These are phyloP conservation scores for Mycothermus thermophilus DNA, from an alignment of 495 filamentous ascomycete genomes.

Conservation along the genomic window DNA sequence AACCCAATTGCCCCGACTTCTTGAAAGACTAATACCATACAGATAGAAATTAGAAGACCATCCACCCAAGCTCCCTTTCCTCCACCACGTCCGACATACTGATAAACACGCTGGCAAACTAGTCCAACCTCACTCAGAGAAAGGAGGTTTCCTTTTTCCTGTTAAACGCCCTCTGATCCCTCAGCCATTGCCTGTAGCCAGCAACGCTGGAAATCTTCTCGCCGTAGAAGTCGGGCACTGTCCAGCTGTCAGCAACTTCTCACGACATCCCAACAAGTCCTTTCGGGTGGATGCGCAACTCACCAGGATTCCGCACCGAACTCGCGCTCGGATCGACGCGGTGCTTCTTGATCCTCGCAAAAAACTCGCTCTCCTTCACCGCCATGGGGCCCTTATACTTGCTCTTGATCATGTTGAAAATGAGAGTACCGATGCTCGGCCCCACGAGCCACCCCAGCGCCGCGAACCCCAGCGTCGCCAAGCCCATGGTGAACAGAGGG, in stretches of 20 bases:
- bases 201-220: constrained; percentile 92
- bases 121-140: not conserved
- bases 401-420: constrained; percentile 60
- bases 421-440: constrained; percentile 58
- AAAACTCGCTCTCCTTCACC: constrained; percentile 86
- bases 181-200: constrained; percentile 87
- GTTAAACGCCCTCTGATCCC: constrained; percentile 95
- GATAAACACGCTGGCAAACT: not conserved
- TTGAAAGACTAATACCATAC: not conserved
- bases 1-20: constrained; percentile 4
- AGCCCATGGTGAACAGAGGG: constrained; percentile 68
- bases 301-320: constrained; percentile 44
- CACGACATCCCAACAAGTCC: not conserved
- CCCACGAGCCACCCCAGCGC: constrained; percentile 76
- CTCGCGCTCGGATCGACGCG: constrained; percentile 67
- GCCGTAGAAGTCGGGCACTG: constrained; percentile 57
- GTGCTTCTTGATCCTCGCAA: constrained; percentile 70
- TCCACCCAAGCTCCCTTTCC: too few species aligned
- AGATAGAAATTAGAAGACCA: not conserved
- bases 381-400: constrained; percentile 52
- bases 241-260: not conserved
- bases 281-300: constrained; percentile 5
- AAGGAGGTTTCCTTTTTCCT: constrained; percentile 59
- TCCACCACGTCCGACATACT: too few species aligned
- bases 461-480: constrained; percentile 57